Conservation (phyloP, 2,329 filamentous ascomycete species). For the Penicillium sp. region DNA sequence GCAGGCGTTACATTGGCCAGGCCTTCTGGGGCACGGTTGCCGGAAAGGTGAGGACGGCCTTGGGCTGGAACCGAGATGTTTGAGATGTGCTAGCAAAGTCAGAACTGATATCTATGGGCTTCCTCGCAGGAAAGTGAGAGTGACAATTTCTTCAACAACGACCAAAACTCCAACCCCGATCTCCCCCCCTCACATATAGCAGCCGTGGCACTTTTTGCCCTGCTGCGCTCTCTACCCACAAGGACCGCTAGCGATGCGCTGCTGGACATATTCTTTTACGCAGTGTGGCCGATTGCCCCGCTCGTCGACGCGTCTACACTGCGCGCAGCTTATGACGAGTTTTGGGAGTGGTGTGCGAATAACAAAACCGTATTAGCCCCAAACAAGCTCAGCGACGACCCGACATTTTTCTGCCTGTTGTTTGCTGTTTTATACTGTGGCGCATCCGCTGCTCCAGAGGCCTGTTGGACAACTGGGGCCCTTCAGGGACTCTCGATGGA, state of each 20-base stretch:
- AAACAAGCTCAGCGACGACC: not conserved
- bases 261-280: not conserved
- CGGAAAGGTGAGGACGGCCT: not conserved
- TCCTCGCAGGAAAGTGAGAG: not conserved
- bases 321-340: not conserved
- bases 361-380: not conserved
- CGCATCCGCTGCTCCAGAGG: not conserved
- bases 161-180: not conserved
- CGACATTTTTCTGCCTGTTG: not conserved
- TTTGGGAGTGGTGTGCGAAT: not conserved
- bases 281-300: not conserved
- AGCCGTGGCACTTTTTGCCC: not conserved
- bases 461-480: not conserved
- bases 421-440: not conserved
- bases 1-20: not conserved
- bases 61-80: not conserved
- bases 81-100: not conserved
- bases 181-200: not conserved
- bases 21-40: not conserved
- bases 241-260: not conserved
- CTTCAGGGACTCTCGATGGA: not conserved
- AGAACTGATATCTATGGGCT: not conserved
- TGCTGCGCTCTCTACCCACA: not conserved
- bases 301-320: not conserved
- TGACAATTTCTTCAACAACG: not conserved